Evolutionary conservation across 345 rosid genomes (phyloP), one percentile per base, ranked within the genome.

Genomic region (Brassica incana): DNA sequence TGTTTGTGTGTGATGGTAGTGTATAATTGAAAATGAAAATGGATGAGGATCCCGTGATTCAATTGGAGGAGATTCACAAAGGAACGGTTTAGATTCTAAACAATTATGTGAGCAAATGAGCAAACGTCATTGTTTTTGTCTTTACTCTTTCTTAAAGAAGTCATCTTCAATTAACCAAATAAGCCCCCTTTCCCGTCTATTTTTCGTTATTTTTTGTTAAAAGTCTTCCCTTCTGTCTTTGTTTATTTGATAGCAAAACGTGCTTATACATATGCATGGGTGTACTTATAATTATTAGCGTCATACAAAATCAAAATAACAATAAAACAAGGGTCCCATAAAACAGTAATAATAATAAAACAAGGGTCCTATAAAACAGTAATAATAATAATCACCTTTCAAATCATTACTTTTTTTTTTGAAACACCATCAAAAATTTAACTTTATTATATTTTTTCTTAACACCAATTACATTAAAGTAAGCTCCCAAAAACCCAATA

Each of bases 221-320:
- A 40, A 27, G 65, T 23, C 65, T 61, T 62, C 35, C 38, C 10
- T 30, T 3, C 3, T 15, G 36, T 8, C 3, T 66, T 25, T 67
- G 29, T 76, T 56, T 59, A 67, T 67, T 58, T 58, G 59, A 67
- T 76, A 76, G 30, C 60, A 56, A 76, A 76, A 15, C 67, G 30
- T 25, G 43, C 58, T 67, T 58, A 18, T 35, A 66, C 29, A 54
- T 52, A 27, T 27, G n/a, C 40, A 67, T 76, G 58, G 29, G 30
- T 75, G 11, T 40, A 40, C 73, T 27, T 58, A 8, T 14, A 76
- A 62, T 33, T 52, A 35, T 66, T 40, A 64, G 35, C 35, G 33
- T 6, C 62, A 63, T 30, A 11, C 50, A 50, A 52, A 18, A 48
- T 50, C 12, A 64, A 45, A 35, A 58, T 63, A 65, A 12, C 54